phyloP scores from a whole-genome alignment of 352 stramenopile genomes.

The Phytophthora cactorum region DNA sequence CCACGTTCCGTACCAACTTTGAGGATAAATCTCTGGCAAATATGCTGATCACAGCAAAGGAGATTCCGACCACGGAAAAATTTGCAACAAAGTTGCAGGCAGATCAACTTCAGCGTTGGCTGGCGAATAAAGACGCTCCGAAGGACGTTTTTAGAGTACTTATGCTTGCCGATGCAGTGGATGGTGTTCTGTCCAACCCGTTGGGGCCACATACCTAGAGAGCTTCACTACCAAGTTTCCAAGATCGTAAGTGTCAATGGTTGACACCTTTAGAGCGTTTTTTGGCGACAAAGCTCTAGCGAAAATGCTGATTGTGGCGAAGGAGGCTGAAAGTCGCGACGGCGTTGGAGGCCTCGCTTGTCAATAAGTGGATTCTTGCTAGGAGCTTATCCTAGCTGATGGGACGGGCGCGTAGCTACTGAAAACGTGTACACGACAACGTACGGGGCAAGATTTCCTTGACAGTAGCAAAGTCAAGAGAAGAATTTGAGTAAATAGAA shows the following conservation, averaged over 20 bases:
- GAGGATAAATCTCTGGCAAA: not conserved
- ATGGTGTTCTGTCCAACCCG: constrained; percentile 3
- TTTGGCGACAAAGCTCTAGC: not conserved
- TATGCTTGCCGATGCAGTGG: not conserved
- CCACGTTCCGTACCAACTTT: not conserved
- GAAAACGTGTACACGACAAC: not conserved
- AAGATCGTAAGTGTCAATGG: constrained; percentile 5
- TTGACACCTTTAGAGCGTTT: constrained; percentile 1
- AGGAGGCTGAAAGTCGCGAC: constrained; percentile 6
- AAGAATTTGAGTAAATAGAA: too few relatives aligned
- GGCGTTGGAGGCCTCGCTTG: not conserved
- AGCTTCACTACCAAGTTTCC: constrained; percentile 1
- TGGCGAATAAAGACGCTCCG: constrained; percentile 1
- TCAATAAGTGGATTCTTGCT: constrained; percentile 7
- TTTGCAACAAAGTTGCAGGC: constrained; percentile 2
- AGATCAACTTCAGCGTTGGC: not conserved
- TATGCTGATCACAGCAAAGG: not conserved
- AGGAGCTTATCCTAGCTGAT: not conserved
- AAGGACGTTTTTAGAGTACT: not conserved
- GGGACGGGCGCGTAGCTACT: not conserved
- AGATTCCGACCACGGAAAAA: constrained; percentile 2
- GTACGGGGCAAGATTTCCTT: not conserved
- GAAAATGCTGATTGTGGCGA: not conserved
- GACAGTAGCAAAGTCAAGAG: too few relatives aligned
- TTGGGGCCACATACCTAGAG: constrained; percentile 6